Percentiles rank a stretch among this genome's conserved stretches.
phyloP scores from a whole-genome alignment of 306 rosid genomes.

The Pachyrhizus erosus region DNA sequence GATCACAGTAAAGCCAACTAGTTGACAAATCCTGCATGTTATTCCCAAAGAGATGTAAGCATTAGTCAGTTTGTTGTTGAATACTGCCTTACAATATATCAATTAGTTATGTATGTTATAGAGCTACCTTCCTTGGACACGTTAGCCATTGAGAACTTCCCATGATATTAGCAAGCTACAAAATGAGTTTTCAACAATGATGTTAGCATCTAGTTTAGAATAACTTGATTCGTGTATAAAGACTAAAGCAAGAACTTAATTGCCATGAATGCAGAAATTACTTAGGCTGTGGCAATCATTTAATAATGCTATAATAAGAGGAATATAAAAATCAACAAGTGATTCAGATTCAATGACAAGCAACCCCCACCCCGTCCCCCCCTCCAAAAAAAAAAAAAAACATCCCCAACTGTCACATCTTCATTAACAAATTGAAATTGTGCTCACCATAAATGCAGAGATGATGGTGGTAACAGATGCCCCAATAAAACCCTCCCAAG shows the following conservation, averaged over 20 bases:
- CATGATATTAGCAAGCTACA: constrained; percentile 95
- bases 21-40: constrained; percentile 87
- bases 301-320: constrained; percentile 21
- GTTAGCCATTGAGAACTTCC: constrained; percentile 90
- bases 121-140: constrained; percentile 92
- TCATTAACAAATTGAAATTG: constrained; percentile 33
- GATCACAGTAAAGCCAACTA: constrained; percentile 96
- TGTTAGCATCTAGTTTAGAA: constrained; percentile 35
- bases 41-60: constrained; percentile 36
- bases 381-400: not conserved
- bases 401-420: constrained; percentile 7
- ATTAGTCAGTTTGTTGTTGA: constrained; percentile 37
- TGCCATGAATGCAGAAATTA: constrained; percentile 27
- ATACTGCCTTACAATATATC: constrained; percentile 23
- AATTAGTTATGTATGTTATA: constrained; percentile 30
- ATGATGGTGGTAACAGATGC: constrained; percentile 93
- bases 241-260: constrained; percentile 30
- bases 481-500: constrained; percentile 99
- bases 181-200: constrained; percentile 43
- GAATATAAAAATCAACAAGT: constrained; percentile 18
- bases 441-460: constrained; percentile 94
- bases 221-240: constrained; percentile 15
- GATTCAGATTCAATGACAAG: constrained; percentile 28
- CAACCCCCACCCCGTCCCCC: too few relatives aligned
- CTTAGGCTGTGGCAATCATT: constrained; percentile 31